Evolutionary conservation across 495 filamentous ascomycete genomes (phyloP).

Genomic region (Daldinia loculata): DNA sequence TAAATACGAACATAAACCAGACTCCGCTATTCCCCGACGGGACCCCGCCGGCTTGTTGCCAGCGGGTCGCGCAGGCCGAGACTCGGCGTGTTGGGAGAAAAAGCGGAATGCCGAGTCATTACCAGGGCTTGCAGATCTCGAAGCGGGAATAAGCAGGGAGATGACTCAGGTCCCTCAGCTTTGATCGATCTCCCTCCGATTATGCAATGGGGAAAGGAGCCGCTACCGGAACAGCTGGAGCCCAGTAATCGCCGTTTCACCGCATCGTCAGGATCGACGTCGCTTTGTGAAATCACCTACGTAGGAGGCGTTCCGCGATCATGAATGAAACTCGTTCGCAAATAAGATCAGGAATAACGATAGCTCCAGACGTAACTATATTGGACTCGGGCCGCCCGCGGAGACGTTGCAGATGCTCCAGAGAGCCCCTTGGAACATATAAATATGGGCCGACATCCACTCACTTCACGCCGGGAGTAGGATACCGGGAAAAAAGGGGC

Average conservation of each 20-base stretch:
- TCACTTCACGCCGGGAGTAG: background rate
- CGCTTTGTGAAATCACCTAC: background rate
- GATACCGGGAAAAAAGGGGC: background rate
- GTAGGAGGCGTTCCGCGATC: background rate
- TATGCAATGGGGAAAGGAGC: background rate
- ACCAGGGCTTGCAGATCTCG: conserved; percentile 18
- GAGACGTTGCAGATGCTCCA: background rate
- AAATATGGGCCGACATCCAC: background rate
- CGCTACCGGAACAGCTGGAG: background rate
- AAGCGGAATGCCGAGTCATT: conserved; percentile 35
- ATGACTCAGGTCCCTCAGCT: background rate
- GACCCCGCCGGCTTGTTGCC: conserved; percentile 19
- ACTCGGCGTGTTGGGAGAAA: conserved; percentile 23
- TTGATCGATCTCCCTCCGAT: background rate
- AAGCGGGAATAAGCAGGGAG: conserved; percentile 1
- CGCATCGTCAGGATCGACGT: background rate
- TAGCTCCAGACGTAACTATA: background rate
- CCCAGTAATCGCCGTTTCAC: background rate
- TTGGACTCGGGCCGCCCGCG: background rate
- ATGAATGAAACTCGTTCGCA: background rate
- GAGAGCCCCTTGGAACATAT: conserved; percentile 2
- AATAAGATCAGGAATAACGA: background rate
- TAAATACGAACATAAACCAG: background rate
- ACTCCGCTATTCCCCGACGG: background rate
- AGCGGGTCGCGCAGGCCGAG: background rate